phyloP scores from a whole-genome alignment of 495 filamentous ascomycete species.

The Chlorociboria aeruginascens region DNA sequence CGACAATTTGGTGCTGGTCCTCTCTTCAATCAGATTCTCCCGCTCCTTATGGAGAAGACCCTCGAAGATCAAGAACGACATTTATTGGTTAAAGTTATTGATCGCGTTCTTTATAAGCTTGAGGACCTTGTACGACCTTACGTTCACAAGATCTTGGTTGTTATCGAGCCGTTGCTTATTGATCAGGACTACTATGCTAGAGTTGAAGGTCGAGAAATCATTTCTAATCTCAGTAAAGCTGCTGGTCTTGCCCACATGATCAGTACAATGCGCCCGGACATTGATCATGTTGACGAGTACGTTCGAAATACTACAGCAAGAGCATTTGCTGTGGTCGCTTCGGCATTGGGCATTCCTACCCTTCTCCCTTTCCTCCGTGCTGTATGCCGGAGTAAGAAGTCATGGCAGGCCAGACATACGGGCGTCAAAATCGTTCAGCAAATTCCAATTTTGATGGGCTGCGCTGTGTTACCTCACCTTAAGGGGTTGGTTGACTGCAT shows the following conservation, averaged over 20 bases:
- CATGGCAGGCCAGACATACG: conserved; percentile 98
- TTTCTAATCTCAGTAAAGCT: conserved; percentile 92
- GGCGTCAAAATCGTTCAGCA: conserved; percentile 99
- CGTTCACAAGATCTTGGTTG: conserved; percentile 96
- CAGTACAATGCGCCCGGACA: conserved; percentile 96
- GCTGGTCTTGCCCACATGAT: conserved; percentile 99
- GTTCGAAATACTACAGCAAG: conserved; percentile 98
- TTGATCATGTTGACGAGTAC: conserved; percentile 97
- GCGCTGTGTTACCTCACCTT: conserved; percentile 89
- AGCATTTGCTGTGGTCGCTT: conserved; percentile 95
- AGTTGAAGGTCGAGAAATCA: conserved; percentile 96
- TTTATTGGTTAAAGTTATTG: conserved; percentile 97
- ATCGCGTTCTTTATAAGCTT: conserved; percentile 95
- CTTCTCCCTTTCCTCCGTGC: conserved; percentile 90
- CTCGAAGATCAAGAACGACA: conserved; percentile 98
- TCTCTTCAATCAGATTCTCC: conserved; percentile 96
- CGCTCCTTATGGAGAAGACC: conserved; percentile 95
- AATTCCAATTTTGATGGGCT: conserved; percentile 99
- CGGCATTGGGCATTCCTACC: conserved; percentile 89
- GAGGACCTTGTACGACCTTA: conserved; percentile 94
- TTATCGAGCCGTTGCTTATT: conserved; percentile 97
- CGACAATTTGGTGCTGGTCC: conserved; percentile 91
- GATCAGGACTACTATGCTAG: conserved; percentile 99
- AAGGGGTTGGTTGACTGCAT: conserved; percentile 97
- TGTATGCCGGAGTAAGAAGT: conserved; percentile 95